A percentile compares a stretch with the other conserved stretches of the same genome.
Evolutionary conservation across 2,329 filamentous ascomycete genomes (phyloP).

Genomic region (Fusarium incarnatum): DNA sequence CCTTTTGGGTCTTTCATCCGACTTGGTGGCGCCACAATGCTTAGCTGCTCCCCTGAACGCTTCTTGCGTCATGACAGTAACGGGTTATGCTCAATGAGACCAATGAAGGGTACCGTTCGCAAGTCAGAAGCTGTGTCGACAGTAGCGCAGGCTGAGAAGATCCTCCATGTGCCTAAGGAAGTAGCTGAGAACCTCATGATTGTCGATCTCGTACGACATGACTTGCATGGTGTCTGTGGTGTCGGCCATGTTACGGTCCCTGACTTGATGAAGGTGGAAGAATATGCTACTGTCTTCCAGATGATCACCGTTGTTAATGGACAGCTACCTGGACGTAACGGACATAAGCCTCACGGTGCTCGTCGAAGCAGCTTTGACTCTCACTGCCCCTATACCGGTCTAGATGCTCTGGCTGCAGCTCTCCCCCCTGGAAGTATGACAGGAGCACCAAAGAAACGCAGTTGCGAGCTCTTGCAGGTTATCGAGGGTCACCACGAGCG

Average conservation of each 20-base stretch:
- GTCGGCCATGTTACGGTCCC: conserved; percentile 78
- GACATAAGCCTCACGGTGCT: conserved; percentile 24
- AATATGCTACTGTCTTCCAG: conserved; percentile 90
- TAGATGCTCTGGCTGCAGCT: conserved; percentile 80
- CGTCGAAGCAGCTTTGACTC: conserved; percentile 11
- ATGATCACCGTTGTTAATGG: conserved; percentile 91
- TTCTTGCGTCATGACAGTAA: conserved; percentile 72
- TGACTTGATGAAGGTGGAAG: conserved; percentile 86
- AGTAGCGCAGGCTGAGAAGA: conserved; percentile 75
- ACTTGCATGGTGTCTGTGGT: conserved; percentile 86
- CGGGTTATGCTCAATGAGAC: conserved; percentile 81
- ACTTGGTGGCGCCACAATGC: conserved; percentile 75
- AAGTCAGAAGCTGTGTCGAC: conserved; percentile 75
- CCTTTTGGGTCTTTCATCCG: conserved; percentile 87
- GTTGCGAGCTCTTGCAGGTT: conserved; percentile 80
- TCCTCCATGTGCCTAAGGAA: conserved; percentile 87
- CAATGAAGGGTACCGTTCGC: conserved; percentile 96
- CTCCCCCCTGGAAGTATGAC: conserved; percentile 96
- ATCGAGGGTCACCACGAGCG: conserved; percentile 74
- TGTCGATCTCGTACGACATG: conserved; percentile 94
- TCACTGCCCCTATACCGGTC: conserved; percentile 63
- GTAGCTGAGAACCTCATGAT: conserved; percentile 98
- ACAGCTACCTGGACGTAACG: conserved; percentile 56
- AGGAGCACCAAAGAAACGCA: conserved; percentile 92
- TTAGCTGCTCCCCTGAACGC: conserved; percentile 89